phyloP scores from a whole-genome alignment of 441 rosid genomes.

The Bruguiera hainesii region DNA sequence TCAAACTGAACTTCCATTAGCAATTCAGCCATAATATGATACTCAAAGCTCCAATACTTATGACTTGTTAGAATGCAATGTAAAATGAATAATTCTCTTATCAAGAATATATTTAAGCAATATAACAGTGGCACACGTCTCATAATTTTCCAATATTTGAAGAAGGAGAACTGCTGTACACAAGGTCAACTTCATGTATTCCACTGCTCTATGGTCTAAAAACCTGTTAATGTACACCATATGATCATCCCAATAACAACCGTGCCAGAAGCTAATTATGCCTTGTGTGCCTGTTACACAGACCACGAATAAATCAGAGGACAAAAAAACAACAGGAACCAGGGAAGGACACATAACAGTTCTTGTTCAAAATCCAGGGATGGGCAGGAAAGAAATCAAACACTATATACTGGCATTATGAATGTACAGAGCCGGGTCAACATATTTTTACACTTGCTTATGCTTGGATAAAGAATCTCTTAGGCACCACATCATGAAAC shows the following conservation, averaged over 20 bases:
- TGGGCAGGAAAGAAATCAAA: neutral
- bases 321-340: no score
- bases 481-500: neutral
- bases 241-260: no score
- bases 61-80: neutral
- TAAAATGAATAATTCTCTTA: no score
- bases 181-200: neutral
- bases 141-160: neutral
- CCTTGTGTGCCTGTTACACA: no score
- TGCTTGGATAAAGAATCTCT: constrained; percentile 3
- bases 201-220: no score
- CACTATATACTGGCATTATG: neutral
- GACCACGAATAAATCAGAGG: no score
- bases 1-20: constrained; percentile 78
- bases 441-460: no score
- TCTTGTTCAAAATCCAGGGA: neutral
- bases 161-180: neutral
- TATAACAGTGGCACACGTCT: neutral
- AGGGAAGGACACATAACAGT: neutral
- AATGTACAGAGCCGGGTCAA: neutral
- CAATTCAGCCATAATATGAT: constrained; percentile 70
- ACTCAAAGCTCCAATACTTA: constrained; percentile 59
- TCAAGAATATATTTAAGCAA: no score
- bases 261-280: no score
- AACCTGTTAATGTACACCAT: no score